Base-by-base conservation (phyloP, 352 stramenopile genomes). In the Pythium dissimile region DNA sequence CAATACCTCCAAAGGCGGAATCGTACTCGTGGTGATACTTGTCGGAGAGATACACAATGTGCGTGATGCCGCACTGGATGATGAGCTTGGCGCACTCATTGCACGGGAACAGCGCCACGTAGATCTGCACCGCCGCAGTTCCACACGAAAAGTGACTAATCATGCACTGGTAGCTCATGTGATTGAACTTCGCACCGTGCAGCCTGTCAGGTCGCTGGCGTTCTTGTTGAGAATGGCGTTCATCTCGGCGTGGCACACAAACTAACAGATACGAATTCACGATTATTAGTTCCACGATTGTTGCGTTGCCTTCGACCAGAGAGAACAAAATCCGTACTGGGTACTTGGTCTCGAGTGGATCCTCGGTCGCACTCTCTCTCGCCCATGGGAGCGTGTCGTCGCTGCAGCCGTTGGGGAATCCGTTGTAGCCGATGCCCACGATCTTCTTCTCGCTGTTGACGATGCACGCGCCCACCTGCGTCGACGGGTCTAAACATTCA, bases 151-250 rank as follows among this genome's bases (percentile, higher is more conserved):
- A n/a, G n/a, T n/a, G n/a, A n/a, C n/a, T 5, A 18, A 51, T 39
- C n/a, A 8, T 13, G 39, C 21, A 12, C 52, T 24, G 28, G 16
- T 16, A 43, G 24, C 30, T 31, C 2, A 48, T 34, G 10, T 16
- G 23, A 4, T 20, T 5, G 10, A 26, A 2, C 7, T 13, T 37
- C 58, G 31, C 65, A 97, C 84, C 62, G 88, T 96, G 57, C 94
- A 97, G 55, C 84, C 88, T 54, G 95, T 86, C 20, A 98, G 80
- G 67, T 97, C 90, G 0, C 92, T 91, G 39, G 87, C 95, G 65
- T 98, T 98, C 68, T 98, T 99, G 75, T 99, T 99, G 48, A 99
- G 67, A 69, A 99, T 99, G 6, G 97, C 97, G 75, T 99, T 99
- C 78, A 99, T 97, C 78, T 99, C 97, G 18, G 97, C 97, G 66